Evolutionary conservation across 176 grass and related monocot genomes (phyloP).

Genomic region (Cenchrus americanus): DNA sequence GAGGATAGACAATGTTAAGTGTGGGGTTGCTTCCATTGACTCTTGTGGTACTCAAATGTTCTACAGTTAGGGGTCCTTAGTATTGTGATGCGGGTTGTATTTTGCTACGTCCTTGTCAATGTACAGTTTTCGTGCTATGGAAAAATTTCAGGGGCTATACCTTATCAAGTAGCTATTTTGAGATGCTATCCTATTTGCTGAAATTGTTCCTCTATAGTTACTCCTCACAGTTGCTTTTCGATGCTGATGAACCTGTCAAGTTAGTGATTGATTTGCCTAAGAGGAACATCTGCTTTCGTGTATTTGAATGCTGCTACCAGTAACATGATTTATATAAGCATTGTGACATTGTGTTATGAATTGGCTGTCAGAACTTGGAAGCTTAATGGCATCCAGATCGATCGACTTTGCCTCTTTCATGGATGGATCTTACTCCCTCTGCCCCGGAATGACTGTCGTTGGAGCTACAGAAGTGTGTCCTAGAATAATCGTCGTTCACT

Average conservation of each 20-base stretch:
- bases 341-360: not conserved
- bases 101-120: not conserved
- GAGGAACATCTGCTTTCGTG: not conserved
- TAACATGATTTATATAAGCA: not conserved
- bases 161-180: constrained; percentile 1
- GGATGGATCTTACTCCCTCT: not conserved
- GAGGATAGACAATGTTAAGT: not conserved
- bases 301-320: not conserved
- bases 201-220: not conserved
- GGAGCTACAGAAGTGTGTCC: no score
- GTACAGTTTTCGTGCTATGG: not conserved
- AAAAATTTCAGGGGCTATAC: not conserved
- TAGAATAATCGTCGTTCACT: no score
- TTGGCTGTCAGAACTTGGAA: constrained; percentile 20
- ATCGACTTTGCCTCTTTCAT: not conserved
- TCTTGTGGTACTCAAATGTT: not conserved
- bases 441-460: no score
- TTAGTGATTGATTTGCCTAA: not conserved
- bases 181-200: constrained; percentile 1
- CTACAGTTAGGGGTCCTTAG: not conserved
- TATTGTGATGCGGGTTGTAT: not conserved
- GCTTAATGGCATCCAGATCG: not conserved
- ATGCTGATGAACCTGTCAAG: not conserved
- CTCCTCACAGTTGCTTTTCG: not conserved
- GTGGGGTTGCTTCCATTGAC: not conserved